Percentiles rank a stretch among this genome's conserved stretches.
These are phyloP conservation scores for Mimosa bimucronata DNA, from an alignment of 306 rosid genomes.

Conservation along the genomic window DNA sequence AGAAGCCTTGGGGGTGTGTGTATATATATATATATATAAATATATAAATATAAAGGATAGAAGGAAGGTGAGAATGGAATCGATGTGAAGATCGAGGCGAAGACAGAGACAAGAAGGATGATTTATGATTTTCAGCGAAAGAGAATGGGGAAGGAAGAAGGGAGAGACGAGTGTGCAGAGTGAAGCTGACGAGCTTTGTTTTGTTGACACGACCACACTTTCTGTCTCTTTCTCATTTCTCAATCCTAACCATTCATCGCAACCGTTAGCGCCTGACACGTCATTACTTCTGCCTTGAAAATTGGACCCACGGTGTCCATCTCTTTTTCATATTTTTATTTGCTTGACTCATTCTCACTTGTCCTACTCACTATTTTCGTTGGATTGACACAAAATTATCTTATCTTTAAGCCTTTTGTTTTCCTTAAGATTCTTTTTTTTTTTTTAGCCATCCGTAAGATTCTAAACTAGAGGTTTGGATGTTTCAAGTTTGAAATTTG, in stretches of 20 bases:
- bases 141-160: neutral
- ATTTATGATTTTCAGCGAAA: neutral
- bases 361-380: neutral
- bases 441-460: too few species aligned
- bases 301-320: neutral
- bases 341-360: neutral
- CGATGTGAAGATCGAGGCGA: conserved; percentile 21
- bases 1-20: neutral
- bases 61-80: neutral
- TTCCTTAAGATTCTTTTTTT: too few species aligned
- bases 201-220: conserved; percentile 52
- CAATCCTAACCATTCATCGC: conserved; percentile 26
- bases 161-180: conserved; percentile 37
- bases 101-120: conserved; percentile 11
- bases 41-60: neutral
- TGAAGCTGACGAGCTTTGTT: conserved; percentile 41
- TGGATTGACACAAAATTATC: too few species aligned
- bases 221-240: neutral
- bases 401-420: too few species aligned
- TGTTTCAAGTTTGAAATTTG: too few species aligned
- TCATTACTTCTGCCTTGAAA: neutral
- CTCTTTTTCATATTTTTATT: neutral
- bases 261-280: conserved; percentile 42
- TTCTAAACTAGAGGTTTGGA: too few species aligned
- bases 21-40: conserved; percentile 1